Base-by-base conservation (phyloP, 768 basidiomycete species). In the Fibroporia radiculosa region DNA sequence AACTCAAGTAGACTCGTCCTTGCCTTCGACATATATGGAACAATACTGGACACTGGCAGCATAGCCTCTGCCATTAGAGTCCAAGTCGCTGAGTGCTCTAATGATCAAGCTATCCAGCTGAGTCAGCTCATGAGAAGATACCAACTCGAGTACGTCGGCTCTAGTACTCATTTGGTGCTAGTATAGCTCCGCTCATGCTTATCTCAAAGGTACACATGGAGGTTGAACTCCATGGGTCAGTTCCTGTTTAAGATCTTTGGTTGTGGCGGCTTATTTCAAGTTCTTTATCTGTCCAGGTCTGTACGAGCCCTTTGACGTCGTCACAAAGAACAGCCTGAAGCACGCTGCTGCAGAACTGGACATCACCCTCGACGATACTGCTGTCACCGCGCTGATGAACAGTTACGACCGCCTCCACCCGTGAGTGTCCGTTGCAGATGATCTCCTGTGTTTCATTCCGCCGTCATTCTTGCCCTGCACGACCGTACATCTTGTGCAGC, bases 1-100 rank as follows among this genome's bases (percentile, higher is more conserved):
- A 28, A 47, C 39, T 18, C 14, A 8, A 25, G 19, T 40, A 42
- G 16, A 16, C 52, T 52, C 20, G 44, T 57, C 20, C 47, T 63
- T n/a, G 62, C 61, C 8, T 58, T 63, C 39, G 62, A 63, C 42
- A 51, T 63, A 39, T 63, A 62, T 35, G 62, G 62, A 8, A 63
- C 62, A 6, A 39, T 63, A 19, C 53, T 63, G 16, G 51, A 63
- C 40, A 62, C 61, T 5, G 45, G 40, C 27, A 45, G 50, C 35
- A 55, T 63, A 20, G 19, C 50, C 13, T 26, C 34, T 26, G 44
- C 43, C 6, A 20, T 61, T 3, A 16, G 40, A 27, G 19, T 29
- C 12, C 42, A 35, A 5, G n/a, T 24, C 33, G 33, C 13, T 26
- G 37, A 12, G 20, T 48, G 20, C 29, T 16, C 23, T 6, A 45